Conservation (phyloP, 768 basidiomycete genomes). For the Phlebiopsis gigantea region DNA sequence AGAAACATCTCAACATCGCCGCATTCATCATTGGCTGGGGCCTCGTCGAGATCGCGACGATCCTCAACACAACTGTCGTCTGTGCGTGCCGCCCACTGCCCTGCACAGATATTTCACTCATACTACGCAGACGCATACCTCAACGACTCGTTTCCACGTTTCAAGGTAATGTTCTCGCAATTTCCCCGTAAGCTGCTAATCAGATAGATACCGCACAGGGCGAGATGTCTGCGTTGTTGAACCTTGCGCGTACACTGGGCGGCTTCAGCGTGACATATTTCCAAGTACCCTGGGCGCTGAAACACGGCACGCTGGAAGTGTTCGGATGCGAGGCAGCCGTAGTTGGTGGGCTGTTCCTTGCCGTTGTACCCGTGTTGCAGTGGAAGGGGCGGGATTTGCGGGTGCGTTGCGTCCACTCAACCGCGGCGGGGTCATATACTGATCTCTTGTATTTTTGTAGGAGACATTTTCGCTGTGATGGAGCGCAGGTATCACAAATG, state of each 20-base stretch:
- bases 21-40: constrained; percentile 67
- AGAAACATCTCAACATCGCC: constrained; percentile 45
- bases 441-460: not conserved
- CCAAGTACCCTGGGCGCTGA: constrained; percentile 60
- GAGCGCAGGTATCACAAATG: too few relatives aligned
- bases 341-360: constrained; percentile 45
- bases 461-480: not conserved
- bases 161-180: constrained; percentile 23
- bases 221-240: constrained; percentile 58
- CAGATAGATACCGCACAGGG: constrained; percentile 43
- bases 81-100: constrained; percentile 31
- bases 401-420: constrained; percentile 35
- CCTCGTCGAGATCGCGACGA: constrained; percentile 47
- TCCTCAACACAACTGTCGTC: constrained; percentile 59
- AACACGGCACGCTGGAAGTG: constrained; percentile 54
- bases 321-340: constrained; percentile 63
- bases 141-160: constrained; percentile 43
- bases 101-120: not conserved
- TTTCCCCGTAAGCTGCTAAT: not conserved
- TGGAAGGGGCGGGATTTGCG: constrained; percentile 40
- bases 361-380: constrained; percentile 48
- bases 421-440: too few relatives aligned
- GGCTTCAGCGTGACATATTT: constrained; percentile 65
- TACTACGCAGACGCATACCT: constrained; percentile 36
- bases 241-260: constrained; percentile 50